These are phyloP conservation scores for Graphilbum ipis-grandicollis DNA, from an alignment of 2,329 filamentous ascomycete genomes.

Conservation along the genomic window DNA sequence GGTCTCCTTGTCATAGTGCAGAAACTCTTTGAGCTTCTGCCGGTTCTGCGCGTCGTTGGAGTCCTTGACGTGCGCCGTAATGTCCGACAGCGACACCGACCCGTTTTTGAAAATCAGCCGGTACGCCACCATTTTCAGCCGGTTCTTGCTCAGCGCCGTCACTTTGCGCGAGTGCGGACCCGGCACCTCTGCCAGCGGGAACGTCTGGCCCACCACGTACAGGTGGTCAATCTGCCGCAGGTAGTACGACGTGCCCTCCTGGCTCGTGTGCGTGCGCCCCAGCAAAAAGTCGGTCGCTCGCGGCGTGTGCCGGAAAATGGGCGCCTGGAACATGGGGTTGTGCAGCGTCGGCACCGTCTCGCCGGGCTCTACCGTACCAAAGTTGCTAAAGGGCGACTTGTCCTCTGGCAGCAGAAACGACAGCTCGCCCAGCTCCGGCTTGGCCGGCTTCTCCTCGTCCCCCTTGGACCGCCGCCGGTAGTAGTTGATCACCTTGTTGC, in stretches of 20 bases:
- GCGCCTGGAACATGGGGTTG: slow-evolving; percentile 89
- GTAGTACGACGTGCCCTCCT: slow-evolving; percentile 63
- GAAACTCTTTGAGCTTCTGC: slow-evolving; percentile 93
- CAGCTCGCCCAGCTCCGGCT: slow-evolving; percentile 74
- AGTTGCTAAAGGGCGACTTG: slow-evolving; percentile 87
- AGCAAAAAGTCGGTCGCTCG: slow-evolving; percentile 75
- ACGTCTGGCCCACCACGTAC: slow-evolving; percentile 80
- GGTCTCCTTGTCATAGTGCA: slow-evolving; percentile 73
- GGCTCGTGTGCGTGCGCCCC: slow-evolving; percentile 62
- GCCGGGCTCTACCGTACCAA: slow-evolving; percentile 81
- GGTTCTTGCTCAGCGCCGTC: slow-evolving; percentile 90
- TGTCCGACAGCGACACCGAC: slow-evolving; percentile 59
- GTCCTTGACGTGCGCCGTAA: slow-evolving; percentile 82
- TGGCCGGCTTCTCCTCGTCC: slow-evolving; percentile 61
- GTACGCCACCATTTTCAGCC: slow-evolving; percentile 90
- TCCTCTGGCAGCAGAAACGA: slow-evolving; percentile 81
- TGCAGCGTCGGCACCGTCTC: slow-evolving; percentile 82
- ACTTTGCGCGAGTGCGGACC: slow-evolving; percentile 89
- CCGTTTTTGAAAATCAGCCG: slow-evolving; percentile 67
- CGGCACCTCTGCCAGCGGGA: slow-evolving; percentile 82
- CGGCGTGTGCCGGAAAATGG: slow-evolving; percentile 73
- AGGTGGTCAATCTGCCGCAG: slow-evolving; percentile 82
- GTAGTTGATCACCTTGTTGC: slow-evolving; percentile 89
- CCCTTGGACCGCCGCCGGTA: slow-evolving; percentile 69
- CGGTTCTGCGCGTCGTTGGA: slow-evolving; percentile 91